Conservation (phyloP, 2,329 filamentous ascomycete genomes). For the Nemania abortiva region DNA sequence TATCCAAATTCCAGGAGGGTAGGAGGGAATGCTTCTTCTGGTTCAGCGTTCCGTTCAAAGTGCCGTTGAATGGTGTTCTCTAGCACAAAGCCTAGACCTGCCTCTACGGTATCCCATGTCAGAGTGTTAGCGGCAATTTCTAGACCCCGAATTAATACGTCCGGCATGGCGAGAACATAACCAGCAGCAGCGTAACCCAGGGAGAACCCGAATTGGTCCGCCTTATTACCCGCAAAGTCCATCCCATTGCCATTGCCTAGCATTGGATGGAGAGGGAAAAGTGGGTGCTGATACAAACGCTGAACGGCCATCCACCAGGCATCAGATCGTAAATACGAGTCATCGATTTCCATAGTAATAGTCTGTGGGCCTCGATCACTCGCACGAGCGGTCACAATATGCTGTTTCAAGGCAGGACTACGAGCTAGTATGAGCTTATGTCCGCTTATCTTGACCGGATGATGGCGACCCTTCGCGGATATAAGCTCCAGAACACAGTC, state of each 20-base stretch:
- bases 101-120: slow-evolving; percentile 73
- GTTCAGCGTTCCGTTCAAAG: slow-evolving; percentile 42
- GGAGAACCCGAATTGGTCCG: slow-evolving; percentile 65
- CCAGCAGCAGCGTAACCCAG: slow-evolving; percentile 75
- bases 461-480: slow-evolving; percentile 53
- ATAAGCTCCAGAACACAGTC: slow-evolving; percentile 59
- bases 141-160: slow-evolving; percentile 68
- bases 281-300: slow-evolving; percentile 66
- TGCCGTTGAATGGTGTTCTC: slow-evolving; percentile 56
- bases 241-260: slow-evolving; percentile 49
- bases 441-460: slow-evolving; percentile 61
- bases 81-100: slow-evolving; percentile 68
- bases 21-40: slow-evolving; percentile 33
- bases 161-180: slow-evolving; percentile 66
- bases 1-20: slow-evolving; percentile 59
- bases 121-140: slow-evolving; percentile 69
- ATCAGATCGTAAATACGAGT: slow-evolving; percentile 66
- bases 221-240: slow-evolving; percentile 55
- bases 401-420: slow-evolving; percentile 58
- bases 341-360: slow-evolving; percentile 62
- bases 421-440: slow-evolving; percentile 69
- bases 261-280: slow-evolving; percentile 56
- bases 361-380: slow-evolving; percentile 52
- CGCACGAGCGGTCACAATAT: slow-evolving; percentile 51
- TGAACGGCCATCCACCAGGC: slow-evolving; percentile 69